These are phyloP conservation scores for Panaeolus papilionaceus DNA, from an alignment of 768 basidiomycete species.

Conservation along the genomic window DNA sequence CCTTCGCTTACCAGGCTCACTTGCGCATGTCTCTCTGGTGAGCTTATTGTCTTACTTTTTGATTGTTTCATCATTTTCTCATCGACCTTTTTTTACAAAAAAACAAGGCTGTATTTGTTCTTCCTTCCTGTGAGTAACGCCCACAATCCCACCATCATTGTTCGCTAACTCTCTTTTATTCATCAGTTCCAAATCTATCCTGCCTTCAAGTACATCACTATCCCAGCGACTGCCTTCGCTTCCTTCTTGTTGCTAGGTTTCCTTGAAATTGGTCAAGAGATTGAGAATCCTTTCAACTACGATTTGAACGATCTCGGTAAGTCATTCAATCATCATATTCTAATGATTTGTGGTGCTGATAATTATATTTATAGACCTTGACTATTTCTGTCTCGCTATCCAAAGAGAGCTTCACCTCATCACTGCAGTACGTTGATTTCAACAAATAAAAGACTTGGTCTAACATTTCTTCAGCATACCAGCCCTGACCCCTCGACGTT, in stretches of 20 bases:
- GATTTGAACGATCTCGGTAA: constrained; percentile 69
- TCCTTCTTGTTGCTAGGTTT: constrained; percentile 66
- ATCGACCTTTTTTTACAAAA: constrained; percentile 33
- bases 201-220: constrained; percentile 51
- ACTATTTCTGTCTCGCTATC: constrained; percentile 70
- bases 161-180: constrained; percentile 31
- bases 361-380: constrained; percentile 52
- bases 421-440: constrained; percentile 57
- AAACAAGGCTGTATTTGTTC: constrained; percentile 44
- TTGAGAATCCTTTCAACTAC: constrained; percentile 74
- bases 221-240: constrained; percentile 64
- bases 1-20: constrained; percentile 76
- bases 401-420: constrained; percentile 76
- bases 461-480: constrained; percentile 51
- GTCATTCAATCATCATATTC: constrained; percentile 21
- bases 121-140: constrained; percentile 45
- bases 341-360: neutral
- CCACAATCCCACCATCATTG: constrained; percentile 33
- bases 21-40: constrained; percentile 69
- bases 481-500: constrained; percentile 56
- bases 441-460: neutral
- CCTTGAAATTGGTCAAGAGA: constrained; percentile 70
- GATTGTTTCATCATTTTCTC: constrained; percentile 28
- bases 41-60: constrained; percentile 11
- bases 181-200: constrained; percentile 57